These are phyloP conservation scores for Saccharomycopsis capsularis DNA, from an alignment of 805 yeast genomes.

Conservation along the genomic window DNA sequence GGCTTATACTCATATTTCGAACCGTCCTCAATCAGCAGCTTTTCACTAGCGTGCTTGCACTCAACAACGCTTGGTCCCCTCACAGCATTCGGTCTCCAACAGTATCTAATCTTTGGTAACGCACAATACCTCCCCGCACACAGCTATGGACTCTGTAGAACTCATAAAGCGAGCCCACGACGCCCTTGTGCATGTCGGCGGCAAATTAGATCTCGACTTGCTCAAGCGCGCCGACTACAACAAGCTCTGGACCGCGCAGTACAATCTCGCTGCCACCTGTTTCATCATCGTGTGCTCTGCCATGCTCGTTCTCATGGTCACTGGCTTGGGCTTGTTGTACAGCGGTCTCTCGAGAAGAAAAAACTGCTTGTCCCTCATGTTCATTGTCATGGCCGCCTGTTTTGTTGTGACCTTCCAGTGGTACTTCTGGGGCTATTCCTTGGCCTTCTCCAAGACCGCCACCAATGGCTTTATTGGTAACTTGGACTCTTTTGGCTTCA, in stretches of 20 bases:
- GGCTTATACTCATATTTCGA: not conserved
- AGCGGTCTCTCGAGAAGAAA: conserved; percentile 88
- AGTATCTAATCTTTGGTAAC: not conserved
- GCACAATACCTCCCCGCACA: not conserved
- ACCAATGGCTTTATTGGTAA: conserved; percentile 85
- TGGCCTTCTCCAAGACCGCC: conserved; percentile 78
- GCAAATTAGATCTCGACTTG: not conserved
- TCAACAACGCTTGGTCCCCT: too few species aligned
- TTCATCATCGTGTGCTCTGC: conserved; percentile 17
- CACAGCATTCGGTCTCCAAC: not conserved
- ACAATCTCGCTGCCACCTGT: conserved; percentile 11
- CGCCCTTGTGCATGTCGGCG: not conserved
- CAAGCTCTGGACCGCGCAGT: conserved; percentile 14
- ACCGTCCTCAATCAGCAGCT: too few species aligned
- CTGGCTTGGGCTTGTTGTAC: conserved; percentile 88
- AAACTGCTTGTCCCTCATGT: conserved; percentile 79
- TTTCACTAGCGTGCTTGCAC: too few species aligned
- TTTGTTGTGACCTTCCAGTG: conserved; percentile 78
- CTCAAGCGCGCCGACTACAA: not conserved
- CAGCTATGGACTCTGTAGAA: not conserved
- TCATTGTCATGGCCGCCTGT: conserved; percentile 70
- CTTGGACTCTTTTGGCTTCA: conserved; percentile 73
- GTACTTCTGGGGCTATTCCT: conserved; percentile 98
- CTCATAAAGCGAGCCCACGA: not conserved
- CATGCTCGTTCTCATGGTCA: conserved; percentile 58